Percentiles rank a stretch among this genome's conserved stretches.
These are phyloP conservation scores for Echeveria elegans DNA, from an alignment of 164 flowering plant genomes.

Conservation along the genomic window DNA sequence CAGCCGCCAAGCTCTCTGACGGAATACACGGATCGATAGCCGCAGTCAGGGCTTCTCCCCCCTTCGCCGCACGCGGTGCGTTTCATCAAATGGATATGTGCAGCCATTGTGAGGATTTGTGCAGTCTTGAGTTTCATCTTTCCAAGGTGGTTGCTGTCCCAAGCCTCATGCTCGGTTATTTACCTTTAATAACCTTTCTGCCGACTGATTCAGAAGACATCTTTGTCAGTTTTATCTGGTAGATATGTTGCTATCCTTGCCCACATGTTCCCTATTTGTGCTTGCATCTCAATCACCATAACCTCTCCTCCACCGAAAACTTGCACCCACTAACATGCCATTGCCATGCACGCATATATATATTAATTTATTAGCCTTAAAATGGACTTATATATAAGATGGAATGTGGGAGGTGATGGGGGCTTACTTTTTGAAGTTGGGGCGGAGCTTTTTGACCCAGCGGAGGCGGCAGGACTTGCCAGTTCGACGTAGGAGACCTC, in stretches of 20 bases:
- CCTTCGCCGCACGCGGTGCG: no score
- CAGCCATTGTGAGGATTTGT: no score
- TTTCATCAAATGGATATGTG: no score
- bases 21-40: no score
- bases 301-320: slow-evolving; percentile 72
- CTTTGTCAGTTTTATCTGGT: slow-evolving; percentile 88
- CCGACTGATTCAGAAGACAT: no score
- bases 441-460: slow-evolving; percentile 92
- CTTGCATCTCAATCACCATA: slow-evolving; percentile 81
- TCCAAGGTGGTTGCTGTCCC: no score
- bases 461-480: slow-evolving; percentile 97
- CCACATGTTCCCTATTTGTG: slow-evolving; percentile 87
- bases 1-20: no score
- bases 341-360: slow-evolving; percentile 19
- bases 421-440: slow-evolving; percentile 83
- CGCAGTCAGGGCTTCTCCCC: no score
- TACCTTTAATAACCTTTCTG: no score
- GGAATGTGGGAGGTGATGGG: neutral
- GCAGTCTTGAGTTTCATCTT: no score
- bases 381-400: neutral
- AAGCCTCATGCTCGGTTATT: no score
- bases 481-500: slow-evolving; percentile 73
- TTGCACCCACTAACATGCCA: slow-evolving; percentile 69
- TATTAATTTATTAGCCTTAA: no score
- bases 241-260: slow-evolving; percentile 71